These are phyloP conservation scores for Yarrowia sp. DNA, from an alignment of 805 yeast genomes.

Conservation along the genomic window DNA sequence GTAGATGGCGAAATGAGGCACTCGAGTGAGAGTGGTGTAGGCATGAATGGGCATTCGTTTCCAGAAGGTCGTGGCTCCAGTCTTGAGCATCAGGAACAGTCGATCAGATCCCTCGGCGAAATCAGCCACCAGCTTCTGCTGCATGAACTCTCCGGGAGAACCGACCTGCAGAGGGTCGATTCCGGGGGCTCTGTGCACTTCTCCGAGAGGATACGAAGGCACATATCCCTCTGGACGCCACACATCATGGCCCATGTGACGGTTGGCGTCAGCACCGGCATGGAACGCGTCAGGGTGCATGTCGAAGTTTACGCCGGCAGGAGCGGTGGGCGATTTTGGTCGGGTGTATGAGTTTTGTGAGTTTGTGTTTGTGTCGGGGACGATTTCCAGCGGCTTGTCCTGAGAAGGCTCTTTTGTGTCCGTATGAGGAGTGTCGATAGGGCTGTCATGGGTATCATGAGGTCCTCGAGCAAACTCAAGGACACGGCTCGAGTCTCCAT, in stretches of 20 bases:
- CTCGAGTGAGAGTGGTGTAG: conserved; percentile 38
- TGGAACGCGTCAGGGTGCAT: conserved; percentile 21
- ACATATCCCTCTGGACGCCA: conserved; percentile 24
- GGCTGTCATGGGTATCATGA: no score
- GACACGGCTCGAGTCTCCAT: neutral
- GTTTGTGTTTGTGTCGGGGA: neutral
- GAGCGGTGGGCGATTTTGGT: neutral
- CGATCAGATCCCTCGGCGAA: conserved; percentile 34
- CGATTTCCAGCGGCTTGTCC: neutral
- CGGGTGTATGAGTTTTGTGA: neutral
- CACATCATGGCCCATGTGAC: conserved; percentile 24
- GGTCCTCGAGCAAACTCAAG: neutral
- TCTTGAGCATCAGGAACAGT: conserved; percentile 40
- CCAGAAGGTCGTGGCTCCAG: conserved; percentile 41
- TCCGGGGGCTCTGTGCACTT: neutral
- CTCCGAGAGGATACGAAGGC: conserved; percentile 16
- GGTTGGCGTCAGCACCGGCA: conserved; percentile 3
- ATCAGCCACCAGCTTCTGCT: conserved; percentile 34
- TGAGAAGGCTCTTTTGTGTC: neutral
- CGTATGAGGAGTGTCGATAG: no score
- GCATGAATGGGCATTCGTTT: conserved; percentile 41
- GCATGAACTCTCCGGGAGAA: conserved; percentile 21
- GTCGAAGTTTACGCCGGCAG: conserved; percentile 2
- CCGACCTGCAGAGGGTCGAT: conserved; percentile 12
- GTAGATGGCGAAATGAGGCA: conserved; percentile 39